Base-by-base conservation (phyloP, 1,139 yeast species). In the Eremothecium coryli region DNA sequence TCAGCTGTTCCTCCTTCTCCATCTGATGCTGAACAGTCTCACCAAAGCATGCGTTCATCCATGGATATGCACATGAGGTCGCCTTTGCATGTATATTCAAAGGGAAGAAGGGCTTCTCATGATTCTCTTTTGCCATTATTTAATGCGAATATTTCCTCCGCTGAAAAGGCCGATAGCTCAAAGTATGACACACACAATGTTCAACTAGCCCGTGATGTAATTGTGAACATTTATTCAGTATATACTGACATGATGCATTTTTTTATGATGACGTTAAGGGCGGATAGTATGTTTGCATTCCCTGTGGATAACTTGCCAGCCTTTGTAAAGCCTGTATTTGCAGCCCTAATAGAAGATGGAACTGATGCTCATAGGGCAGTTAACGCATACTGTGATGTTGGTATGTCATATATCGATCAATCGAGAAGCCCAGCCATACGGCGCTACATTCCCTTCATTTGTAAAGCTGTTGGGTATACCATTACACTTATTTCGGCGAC, bases 381-480 rank as follows among this genome's bases (percentile, higher is more conserved):
- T 2, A 11, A 18, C 18, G 32, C 40, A 4, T 33, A 33, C 14
- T 13, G 35, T 18, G 24, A 25, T 21, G 21, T 30, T 8, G 31
- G 37, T 9, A 29, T 36, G 5, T 7, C 35, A 6, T 33, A 27
- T 28, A 26, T 29, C 6, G n/a, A 26, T 8, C 23, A 31, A n/a
- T n/a, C 24, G 6, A 31, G 24, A n/a, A 17, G 18, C 8, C 22
- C 11, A 5, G n/a, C 22, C 5, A 9, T 17, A 4, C 3, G 17
- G 11, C 7, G 13, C 7, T 14, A 26, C 9, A 31, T 31, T 10
- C 20, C 24, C 5, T 27, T 22, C 4, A n/a, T 33, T 13, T 37
- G 29, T 23, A 29, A 23, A 18, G 34, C 35, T 59, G 37, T 55
- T 54, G 64, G 43, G 56, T 76, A 22, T 69, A 79, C 42, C 69